Conservation (phyloP, 1,284 basidiomycete species). For the Polyporus tsugae region DNA sequence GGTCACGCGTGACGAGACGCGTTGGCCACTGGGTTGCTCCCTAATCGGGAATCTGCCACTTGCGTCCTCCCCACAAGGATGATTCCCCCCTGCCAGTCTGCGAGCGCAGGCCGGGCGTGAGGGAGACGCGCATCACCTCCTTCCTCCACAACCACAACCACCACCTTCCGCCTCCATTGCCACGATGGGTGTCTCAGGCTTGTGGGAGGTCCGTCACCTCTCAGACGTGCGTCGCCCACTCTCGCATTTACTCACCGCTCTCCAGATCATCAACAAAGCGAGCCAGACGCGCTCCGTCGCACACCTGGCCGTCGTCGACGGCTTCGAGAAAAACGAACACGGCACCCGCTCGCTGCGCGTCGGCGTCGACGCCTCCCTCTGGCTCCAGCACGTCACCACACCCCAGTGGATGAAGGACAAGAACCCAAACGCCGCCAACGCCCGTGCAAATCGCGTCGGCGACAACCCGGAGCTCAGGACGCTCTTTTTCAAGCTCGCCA, state of each 20-base stretch:
- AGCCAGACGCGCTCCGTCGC: constrained; percentile 48
- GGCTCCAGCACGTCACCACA: constrained; percentile 49
- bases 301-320: constrained; percentile 49
- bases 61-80: constrained; percentile 1
- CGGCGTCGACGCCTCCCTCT: constrained; percentile 58
- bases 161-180: background rate
- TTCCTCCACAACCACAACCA: background rate
- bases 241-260: background rate
- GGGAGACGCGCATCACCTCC: background rate
- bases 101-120: background rate
- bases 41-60: background rate
- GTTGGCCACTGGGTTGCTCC: background rate
- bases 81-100: background rate
- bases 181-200: constrained; percentile 42
- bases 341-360: constrained; percentile 50
- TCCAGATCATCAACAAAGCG: constrained; percentile 47
- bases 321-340: constrained; percentile 51
- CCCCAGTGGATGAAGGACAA: constrained; percentile 33
- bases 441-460: constrained; percentile 24
- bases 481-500: constrained; percentile 52
- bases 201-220: constrained; percentile 42
- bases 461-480: constrained; percentile 50
- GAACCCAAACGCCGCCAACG: constrained; percentile 32
- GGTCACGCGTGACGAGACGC: constrained; percentile 18
- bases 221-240: background rate